Evolutionary conservation across 1,139 yeast species (phyloP), one percentile per base, ranked within the genome.

Genomic region (Casaregolazyma suthepensis): DNA sequence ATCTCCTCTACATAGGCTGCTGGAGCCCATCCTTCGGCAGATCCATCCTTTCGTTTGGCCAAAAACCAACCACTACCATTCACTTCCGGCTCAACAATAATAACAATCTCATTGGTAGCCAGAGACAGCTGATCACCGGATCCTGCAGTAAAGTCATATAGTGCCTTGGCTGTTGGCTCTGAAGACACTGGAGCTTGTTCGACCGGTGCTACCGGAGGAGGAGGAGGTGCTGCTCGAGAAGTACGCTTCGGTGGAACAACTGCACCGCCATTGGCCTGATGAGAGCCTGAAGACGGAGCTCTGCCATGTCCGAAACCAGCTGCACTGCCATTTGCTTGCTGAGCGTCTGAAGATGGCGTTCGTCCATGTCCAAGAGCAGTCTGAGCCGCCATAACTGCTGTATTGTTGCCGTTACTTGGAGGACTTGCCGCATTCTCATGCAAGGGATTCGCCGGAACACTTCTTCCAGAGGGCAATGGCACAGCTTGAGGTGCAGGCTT

Each of bases 11-110:
- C 81, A 67, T 91, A 94, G 19, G 94, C 87, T 35, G 94, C 85
- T 12, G 99, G 99, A 10, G 95, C 93, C 99, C 99, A 94, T 2
- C 99, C 99, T 69, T 91, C 96, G 54, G 75, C 80, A 1, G 84
- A 67, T 48, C 87, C 93, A 63, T 87, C 91, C 57, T 85, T 70
- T 19, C 82, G 76, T 67, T 86, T 87, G 5, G 90, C 97, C 57
- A 93, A 75, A 60, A 96, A 91, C 98, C 98, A 91, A 2, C 96
- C 98, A 17, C 48, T 43, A 63, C 81, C 79, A 64, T 88, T 88
- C 38, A 81, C 79, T 58, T 83, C 87, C 58, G 83, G 79, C 63
- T 78, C 82, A 6, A 85, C 75, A 47, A 91, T 81, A 57, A 83
- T 81, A 44, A 91, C 83, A 47, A 88, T 72, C 49, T 87, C 87